Evolutionary conservation across 139 green algal species (phyloP).

Genomic region (Dunaliella primolecta): DNA sequence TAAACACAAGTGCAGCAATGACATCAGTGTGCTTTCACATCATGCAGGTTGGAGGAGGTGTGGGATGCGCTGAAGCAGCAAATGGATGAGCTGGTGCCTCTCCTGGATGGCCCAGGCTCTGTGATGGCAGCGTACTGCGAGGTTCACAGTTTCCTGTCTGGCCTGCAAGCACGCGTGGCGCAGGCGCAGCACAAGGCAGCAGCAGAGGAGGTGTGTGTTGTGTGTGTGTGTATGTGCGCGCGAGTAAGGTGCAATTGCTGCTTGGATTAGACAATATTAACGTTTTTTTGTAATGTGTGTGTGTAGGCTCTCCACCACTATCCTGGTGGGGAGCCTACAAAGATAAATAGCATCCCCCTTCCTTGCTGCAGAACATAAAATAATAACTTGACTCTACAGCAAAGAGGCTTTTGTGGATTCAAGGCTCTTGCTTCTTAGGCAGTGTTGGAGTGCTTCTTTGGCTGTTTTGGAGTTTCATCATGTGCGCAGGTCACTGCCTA

Average conservation of each 20-base stretch:
- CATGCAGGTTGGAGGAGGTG: conserved; percentile 13
- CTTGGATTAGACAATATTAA: not conserved
- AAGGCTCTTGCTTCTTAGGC: too few species aligned
- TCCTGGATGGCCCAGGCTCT: conserved; percentile 23
- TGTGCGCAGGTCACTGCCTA: too few species aligned
- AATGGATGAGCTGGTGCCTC: not conserved
- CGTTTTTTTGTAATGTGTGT: not conserved
- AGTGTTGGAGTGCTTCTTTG: too few species aligned
- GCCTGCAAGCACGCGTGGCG: not conserved
- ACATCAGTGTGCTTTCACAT: not conserved
- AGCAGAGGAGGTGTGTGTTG: conserved; percentile 13
- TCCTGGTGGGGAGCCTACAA: too few species aligned
- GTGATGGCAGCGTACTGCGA: conserved; percentile 18
- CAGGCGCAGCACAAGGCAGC: conserved; percentile 11
- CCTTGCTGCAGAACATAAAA: too few species aligned
- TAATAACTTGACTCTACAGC: too few species aligned
- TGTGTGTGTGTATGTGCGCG: not conserved
- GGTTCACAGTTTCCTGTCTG: conserved; percentile 7
- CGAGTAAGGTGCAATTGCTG: too few species aligned
- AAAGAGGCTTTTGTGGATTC: too few species aligned
- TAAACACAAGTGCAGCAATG: not conserved
- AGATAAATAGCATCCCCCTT: too few species aligned
- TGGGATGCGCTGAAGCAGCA: conserved; percentile 14
- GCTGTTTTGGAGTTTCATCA: too few species aligned
- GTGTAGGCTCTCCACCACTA: too few species aligned